Base-by-base conservation (phyloP, 2,329 filamentous ascomycete species). In the Clonostachys chloroleuca region DNA sequence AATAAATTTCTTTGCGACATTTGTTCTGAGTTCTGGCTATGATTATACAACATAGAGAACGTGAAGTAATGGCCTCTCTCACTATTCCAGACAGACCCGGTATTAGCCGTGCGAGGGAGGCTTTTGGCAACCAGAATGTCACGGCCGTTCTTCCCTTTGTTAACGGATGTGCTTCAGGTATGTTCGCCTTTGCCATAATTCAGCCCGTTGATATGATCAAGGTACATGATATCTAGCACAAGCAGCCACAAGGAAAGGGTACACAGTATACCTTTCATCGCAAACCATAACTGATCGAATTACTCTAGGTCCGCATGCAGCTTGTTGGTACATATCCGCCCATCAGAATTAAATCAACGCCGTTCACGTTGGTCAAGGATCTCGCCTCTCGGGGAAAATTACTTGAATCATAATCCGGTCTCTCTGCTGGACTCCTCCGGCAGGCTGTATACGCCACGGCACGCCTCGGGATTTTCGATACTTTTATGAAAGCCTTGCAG, bases 161-260 rank as follows among this genome's bases (percentile, higher is more conserved):
- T 72, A 97, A 97, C 62, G 94, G 92, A 43, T 92, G 92, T 24
- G 64, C 92, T 46, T 87, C 88, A 45, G 92, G 92, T 56, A 97
- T 97, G 91, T 88, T 91, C n/a, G 94, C 94, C 49, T 97, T 94
- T 7, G 83, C 80, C 0, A 87, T 92, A 56, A 92, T 97, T 63
- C 92, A 97, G 61, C 94, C 92, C 44, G 86, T 97, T 61, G 94
- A 99, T 73, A 99, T 99, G 94, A 83, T 99, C 70, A 99, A 99
- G 69, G 24, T 30, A 30, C 24, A 3, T 9, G 24, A 30, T 10
- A 9, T 30, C 24, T 4, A 30, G 24, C 8, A 30, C 24, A 30
- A 10, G 8, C 24, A 30, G 9, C 24, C 24, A 10, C 24, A 10
- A 30, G 24, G 9, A 30, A 30, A 30, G 24, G 8, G 24, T 3